These are phyloP conservation scores for Helianthus tuberosus DNA, from an alignment of 129 eudicot species.

Conservation along the genomic window DNA sequence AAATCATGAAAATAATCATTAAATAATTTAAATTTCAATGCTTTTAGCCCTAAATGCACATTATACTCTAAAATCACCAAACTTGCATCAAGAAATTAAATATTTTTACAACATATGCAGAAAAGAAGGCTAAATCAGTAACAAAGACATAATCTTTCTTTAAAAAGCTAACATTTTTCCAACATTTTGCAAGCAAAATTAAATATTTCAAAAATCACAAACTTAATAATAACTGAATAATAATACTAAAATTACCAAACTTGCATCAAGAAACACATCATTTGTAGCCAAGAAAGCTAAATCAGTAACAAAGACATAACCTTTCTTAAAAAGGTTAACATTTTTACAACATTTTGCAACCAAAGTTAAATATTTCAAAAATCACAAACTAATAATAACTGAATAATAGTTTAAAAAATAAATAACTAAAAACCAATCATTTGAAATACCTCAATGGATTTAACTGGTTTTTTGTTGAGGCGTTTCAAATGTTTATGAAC, in stretches of 20 bases:
- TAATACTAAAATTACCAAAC: too few relatives aligned
- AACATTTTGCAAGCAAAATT: constrained; percentile 13
- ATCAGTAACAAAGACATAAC: constrained; percentile 9
- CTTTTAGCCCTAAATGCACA: constrained; percentile 20
- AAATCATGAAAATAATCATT: constrained; percentile 34
- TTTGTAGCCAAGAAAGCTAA: constrained; percentile 6
- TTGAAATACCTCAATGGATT: constrained; percentile 69
- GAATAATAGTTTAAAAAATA: too few relatives aligned
- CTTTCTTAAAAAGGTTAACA: background rate
- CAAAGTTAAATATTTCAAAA: background rate
- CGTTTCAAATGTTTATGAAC: constrained; percentile 87
- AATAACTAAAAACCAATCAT: background rate
- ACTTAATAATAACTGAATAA: background rate
- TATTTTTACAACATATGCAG: background rate
- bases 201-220: background rate
- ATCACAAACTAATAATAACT: too few relatives aligned
- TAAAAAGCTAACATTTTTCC: background rate
- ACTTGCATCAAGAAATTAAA: constrained; percentile 15
- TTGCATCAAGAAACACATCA: too few relatives aligned
- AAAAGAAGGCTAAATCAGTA: constrained; percentile 5
- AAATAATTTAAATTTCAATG: background rate
- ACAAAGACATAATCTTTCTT: constrained; percentile 4
- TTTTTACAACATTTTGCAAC: constrained; percentile 21
- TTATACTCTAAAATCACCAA: constrained; percentile 1
- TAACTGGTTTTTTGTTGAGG: constrained; percentile 73